Conservation (phyloP, 2,329 filamentous ascomycete genomes). For the Paecilomyces formosus region DNA sequence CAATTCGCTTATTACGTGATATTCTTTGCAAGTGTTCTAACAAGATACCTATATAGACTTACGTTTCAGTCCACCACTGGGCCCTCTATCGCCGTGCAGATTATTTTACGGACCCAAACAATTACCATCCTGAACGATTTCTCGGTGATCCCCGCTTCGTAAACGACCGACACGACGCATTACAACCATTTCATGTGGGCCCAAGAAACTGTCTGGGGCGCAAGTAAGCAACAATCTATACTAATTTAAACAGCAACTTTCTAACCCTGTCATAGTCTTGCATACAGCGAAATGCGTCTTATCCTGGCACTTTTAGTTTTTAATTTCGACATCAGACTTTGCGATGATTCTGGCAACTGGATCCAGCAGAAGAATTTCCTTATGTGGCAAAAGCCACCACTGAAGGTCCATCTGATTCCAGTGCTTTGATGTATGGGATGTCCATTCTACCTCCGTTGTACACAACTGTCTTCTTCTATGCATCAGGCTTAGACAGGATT, state of each 20-base stretch:
- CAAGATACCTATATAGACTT: slow-evolving; percentile 23
- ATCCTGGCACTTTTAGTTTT: slow-evolving; percentile 43
- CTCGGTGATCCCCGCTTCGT: slow-evolving; percentile 23
- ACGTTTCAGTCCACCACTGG: slow-evolving; percentile 39
- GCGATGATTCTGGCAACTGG: slow-evolving; percentile 32
- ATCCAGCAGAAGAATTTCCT: slow-evolving; percentile 32
- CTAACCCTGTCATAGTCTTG: slow-evolving; percentile 29
- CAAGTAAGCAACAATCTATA: slow-evolving; percentile 31
- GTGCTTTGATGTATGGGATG: neutral
- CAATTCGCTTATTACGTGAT: neutral
- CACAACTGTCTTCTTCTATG: too few relatives aligned
- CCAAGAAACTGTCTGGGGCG: slow-evolving; percentile 46
- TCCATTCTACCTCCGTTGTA: too few relatives aligned
- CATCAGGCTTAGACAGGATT: too few relatives aligned
- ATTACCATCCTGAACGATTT: slow-evolving; percentile 42
- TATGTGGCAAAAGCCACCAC: slow-evolving; percentile 35
- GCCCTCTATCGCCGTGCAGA: slow-evolving; percentile 37
- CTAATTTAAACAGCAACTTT: neutral
- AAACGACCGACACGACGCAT: slow-evolving; percentile 35
- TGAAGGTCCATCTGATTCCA: slow-evolving; percentile 32
- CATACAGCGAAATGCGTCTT: slow-evolving; percentile 45
- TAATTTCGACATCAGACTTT: slow-evolving; percentile 42
- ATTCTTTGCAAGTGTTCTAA: neutral
- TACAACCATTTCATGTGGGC: slow-evolving; percentile 44
- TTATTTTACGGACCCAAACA: slow-evolving; percentile 40